Base-by-base conservation (phyloP, 805 yeast species). In the Candida xyloterini region DNA sequence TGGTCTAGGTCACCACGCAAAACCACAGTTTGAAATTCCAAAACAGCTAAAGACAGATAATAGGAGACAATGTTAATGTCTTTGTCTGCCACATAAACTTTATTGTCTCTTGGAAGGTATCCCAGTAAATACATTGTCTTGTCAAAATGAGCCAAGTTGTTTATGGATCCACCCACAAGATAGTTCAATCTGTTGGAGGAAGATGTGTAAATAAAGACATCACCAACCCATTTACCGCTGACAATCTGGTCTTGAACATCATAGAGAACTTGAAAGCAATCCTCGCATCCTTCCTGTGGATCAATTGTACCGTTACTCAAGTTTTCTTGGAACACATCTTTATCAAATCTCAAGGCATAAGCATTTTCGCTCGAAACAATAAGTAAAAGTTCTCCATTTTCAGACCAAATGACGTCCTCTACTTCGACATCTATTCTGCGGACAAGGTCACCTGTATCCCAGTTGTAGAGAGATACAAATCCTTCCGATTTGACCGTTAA, bases 151-250 rank as follows among this genome's bases (percentile, higher is more conserved):
- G 91, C 89, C 63, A 93, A 77, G 59, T 89, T 93, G 63, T 88
- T 87, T 16, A 85, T 80, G 57, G 89, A 86, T 27, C 95, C 95
- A 54, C 99, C 99, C 45, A 93, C 98, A 47, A 89, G 77, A 62
- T 93, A 93, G 66, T 90, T 91, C 58, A 93, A 73, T 63, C 98
- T 79, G 67, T 89, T 87, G 16, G 95, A 73, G 14, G 79, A 57
- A 2, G 97, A 88, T 11, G 97, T 87, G 69, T 84, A 93, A 38
- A 93, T 78, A 62, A 91, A 90, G 32, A 93, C 97, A 68, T 93
- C 98, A 51, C 98, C 99, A 55, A 90, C 89, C 89, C 97, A 93
- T 62, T 81, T 83, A 56, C 97, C 97, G 21, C 95, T 82, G 44
- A 85, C 78, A 27, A 91, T 77, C 14, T 80, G 67, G 60, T 93